A percentile compares a stretch with the other conserved stretches of the same genome.
These are phyloP conservation scores for Saccharomyces pastorianus DNA, from an alignment of 1,139 yeast genomes.

Conservation along the genomic window DNA sequence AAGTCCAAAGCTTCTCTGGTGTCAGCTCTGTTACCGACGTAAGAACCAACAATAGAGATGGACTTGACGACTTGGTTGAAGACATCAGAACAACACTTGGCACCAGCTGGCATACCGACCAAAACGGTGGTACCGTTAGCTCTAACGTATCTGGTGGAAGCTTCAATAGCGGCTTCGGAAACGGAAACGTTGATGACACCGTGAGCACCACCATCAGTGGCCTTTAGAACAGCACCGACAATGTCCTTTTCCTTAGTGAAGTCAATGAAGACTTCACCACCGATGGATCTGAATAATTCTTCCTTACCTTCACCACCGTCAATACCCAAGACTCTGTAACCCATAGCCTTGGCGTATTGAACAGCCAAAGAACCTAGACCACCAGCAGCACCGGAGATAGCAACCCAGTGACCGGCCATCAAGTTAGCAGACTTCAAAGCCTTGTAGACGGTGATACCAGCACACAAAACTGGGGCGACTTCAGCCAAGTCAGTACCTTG, in stretches of 20 bases:
- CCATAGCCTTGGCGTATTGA: slow-evolving; percentile 61
- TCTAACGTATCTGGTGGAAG: slow-evolving; percentile 51
- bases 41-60: slow-evolving; percentile 49
- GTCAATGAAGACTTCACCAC: slow-evolving; percentile 53
- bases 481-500: slow-evolving; percentile 49
- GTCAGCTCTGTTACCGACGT: slow-evolving; percentile 64
- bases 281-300: slow-evolving; percentile 42
- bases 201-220: slow-evolving; percentile 56
- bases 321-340: slow-evolving; percentile 51
- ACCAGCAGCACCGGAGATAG: slow-evolving; percentile 60
- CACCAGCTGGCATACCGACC: slow-evolving; percentile 59
- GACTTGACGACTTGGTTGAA: slow-evolving; percentile 50
- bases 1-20: slow-evolving; percentile 58
- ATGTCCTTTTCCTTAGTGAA: slow-evolving; percentile 45
- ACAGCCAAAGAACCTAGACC: slow-evolving; percentile 60
- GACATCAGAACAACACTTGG: slow-evolving; percentile 45
- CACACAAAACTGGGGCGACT: slow-evolving; percentile 58
- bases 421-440: slow-evolving; percentile 55
- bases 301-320: slow-evolving; percentile 58
- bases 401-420: slow-evolving; percentile 55
- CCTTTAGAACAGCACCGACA: slow-evolving; percentile 41
- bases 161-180: slow-evolving; percentile 48
- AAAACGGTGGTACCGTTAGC: slow-evolving; percentile 53
- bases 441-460: slow-evolving; percentile 62
- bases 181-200: slow-evolving; percentile 58